A percentile compares a stretch with the other conserved stretches of the same genome.
Conservation (phyloP, 179 eudicot genomes). For the Beta macrorhiza region DNA sequence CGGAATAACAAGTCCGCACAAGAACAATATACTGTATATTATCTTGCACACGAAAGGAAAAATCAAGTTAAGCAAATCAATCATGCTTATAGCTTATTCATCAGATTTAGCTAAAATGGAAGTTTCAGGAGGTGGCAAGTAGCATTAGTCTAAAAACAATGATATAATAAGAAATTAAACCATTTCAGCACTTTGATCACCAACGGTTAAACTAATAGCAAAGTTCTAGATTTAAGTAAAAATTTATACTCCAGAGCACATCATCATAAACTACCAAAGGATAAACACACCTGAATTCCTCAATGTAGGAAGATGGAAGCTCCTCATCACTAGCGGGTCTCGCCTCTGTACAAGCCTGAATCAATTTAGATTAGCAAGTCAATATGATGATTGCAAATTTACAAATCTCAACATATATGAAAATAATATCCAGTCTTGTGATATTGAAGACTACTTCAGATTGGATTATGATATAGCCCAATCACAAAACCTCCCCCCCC, state of each 20-base stretch:
- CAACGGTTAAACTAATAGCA: background rate
- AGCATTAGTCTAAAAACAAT: background rate
- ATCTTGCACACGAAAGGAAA: background rate
- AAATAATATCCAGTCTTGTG: background rate
- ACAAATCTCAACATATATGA: background rate
- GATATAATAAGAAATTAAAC: background rate
- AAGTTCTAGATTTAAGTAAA: background rate
- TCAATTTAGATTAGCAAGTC: slow-evolving; percentile 51
- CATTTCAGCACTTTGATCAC: background rate
- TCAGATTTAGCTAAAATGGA: background rate
- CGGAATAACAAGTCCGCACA: background rate
- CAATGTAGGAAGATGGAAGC: slow-evolving; percentile 80
- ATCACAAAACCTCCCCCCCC: background rate
- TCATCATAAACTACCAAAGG: background rate
- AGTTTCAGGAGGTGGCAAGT: background rate
- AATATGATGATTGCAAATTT: slow-evolving; percentile 20
- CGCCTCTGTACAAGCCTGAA: slow-evolving; percentile 77
- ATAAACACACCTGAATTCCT: slow-evolving; percentile 71
- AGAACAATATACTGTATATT: background rate
- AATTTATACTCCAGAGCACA: background rate
- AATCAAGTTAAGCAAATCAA: background rate
- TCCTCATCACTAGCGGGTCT: slow-evolving; percentile 94
- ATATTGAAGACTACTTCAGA: background rate
- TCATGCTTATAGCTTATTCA: background rate
- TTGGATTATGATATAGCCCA: background rate